A percentile compares a stretch with the other conserved stretches of the same genome.
Evolutionary conservation across 345 rosid genomes (phyloP).

Genomic region (Syzygium grande): DNA sequence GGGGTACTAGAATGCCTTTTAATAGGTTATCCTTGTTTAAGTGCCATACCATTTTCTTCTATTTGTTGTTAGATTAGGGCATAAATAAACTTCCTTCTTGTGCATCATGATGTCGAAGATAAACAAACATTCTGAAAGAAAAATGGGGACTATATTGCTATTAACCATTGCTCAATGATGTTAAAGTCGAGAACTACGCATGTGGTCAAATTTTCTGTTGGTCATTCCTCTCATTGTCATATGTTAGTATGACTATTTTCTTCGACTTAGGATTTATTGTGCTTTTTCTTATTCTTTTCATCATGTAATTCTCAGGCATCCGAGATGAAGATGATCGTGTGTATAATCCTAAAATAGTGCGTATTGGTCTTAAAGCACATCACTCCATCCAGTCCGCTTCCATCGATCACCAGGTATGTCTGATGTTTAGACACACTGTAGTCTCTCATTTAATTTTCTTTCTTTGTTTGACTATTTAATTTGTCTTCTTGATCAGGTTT

Average conservation of each 20-base stretch:
- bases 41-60: not conserved
- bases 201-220: not conserved
- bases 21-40: not conserved
- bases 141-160: not conserved
- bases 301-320: conserved; percentile 40
- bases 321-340: conserved; percentile 65
- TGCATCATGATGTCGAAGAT: not conserved
- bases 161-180: not conserved
- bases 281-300: not conserved
- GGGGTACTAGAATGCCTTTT: not conserved
- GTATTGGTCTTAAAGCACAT: conserved; percentile 94
- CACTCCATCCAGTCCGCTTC: conserved; percentile 76
- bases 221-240: not conserved
- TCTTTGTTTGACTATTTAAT: not conserved
- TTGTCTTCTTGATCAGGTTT: not conserved
- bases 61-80: not conserved
- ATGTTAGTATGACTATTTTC: not conserved
- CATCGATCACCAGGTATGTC: conserved; percentile 85
- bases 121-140: not conserved
- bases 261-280: not conserved
- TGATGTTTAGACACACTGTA: not conserved
- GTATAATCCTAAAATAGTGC: conserved; percentile 82
- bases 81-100: not conserved
- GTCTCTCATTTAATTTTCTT: not conserved
- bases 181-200: not conserved